phyloP scores from a whole-genome alignment of 371 early-diverging fungal genomes.

The Lichtheimia hyalospora region DNA sequence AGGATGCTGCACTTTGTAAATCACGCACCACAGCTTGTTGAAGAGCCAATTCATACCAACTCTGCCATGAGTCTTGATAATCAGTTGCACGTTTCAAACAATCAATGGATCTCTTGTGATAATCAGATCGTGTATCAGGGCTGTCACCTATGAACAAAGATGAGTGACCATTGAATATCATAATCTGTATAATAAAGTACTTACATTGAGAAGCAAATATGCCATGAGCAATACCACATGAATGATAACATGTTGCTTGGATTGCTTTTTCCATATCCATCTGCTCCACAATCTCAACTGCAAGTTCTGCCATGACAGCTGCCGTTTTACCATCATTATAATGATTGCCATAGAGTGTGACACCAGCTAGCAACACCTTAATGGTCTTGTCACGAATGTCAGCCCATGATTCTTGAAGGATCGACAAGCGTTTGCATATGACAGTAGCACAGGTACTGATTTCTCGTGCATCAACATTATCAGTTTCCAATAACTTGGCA shows the following conservation, averaged over 20 bases:
- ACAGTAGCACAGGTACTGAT: not conserved
- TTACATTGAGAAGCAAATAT: constrained; percentile 58
- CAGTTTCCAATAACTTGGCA: constrained; percentile 2
- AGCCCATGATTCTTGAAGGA: constrained; percentile 2
- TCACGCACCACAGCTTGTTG: constrained; percentile 80
- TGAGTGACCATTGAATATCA: too few species aligned
- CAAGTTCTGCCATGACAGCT: constrained; percentile 36
- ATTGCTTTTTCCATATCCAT: not conserved
- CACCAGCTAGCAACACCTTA: constrained; percentile 42
- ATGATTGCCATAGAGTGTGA: constrained; percentile 41
- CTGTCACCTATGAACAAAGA: constrained; percentile 21
- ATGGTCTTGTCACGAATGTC: constrained; percentile 7
- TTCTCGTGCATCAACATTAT: not conserved
- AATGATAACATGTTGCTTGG: constrained; percentile 38
- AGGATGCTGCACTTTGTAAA: constrained; percentile 57
- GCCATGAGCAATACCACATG: constrained; percentile 59
- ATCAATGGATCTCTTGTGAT: constrained; percentile 60
- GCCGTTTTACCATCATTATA: constrained; percentile 38
- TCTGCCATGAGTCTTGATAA: constrained; percentile 48
- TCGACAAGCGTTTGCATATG: not conserved
- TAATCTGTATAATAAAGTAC: not conserved
- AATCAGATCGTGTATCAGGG: constrained; percentile 59
- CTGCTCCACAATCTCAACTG: constrained; percentile 13
- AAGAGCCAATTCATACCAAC: constrained; percentile 74
- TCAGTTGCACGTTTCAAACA: constrained; percentile 18